phyloP scores from a whole-genome alignment of 371 early-diverging fungal species.

The Caulochytrium protostelioides region DNA sequence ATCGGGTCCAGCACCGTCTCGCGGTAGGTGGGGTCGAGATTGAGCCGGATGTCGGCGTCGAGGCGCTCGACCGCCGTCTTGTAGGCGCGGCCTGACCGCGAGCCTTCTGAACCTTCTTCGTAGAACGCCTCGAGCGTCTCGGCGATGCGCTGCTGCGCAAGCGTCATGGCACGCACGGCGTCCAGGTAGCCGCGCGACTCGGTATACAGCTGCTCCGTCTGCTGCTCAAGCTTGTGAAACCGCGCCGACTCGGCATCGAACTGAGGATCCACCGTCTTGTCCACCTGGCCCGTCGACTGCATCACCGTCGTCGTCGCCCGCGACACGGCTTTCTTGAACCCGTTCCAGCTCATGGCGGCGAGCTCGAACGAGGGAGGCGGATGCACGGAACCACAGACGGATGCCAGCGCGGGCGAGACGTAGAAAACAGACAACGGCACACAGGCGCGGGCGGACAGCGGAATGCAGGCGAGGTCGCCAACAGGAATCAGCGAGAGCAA shows the following conservation, averaged over 20 bases:
- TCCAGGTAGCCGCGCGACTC: slow-evolving; percentile 86
- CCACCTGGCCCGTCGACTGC: slow-evolving; percentile 45
- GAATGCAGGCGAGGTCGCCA: too few species aligned
- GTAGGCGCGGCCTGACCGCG: slow-evolving; percentile 11
- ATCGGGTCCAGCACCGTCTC: slow-evolving; percentile 72
- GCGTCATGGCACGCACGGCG: slow-evolving; percentile 61
- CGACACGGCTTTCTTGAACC: slow-evolving; percentile 62
- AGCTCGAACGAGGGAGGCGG: too few species aligned
- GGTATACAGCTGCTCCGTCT: slow-evolving; percentile 60
- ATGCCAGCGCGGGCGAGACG: too few species aligned
- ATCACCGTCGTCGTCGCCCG: slow-evolving; percentile 57
- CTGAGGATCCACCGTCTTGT: slow-evolving; percentile 39
- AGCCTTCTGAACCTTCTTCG: slow-evolving; percentile 19
- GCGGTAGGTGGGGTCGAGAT: slow-evolving; percentile 44
- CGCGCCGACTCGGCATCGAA: neutral
- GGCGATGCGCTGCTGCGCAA: slow-evolving; percentile 57
- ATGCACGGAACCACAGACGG: too few species aligned
- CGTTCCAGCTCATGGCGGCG: too few species aligned
- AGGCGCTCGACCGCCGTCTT: slow-evolving; percentile 1
- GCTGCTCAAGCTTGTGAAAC: slow-evolving; percentile 36
- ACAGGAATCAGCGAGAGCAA: too few species aligned
- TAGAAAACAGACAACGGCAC: too few species aligned
- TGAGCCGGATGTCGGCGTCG: neutral
- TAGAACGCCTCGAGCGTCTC: slow-evolving; percentile 53
- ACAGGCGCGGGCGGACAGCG: too few species aligned